Evolutionary conservation across 2,329 filamentous ascomycete species (phyloP).

Genomic region (Venturia carpophila): DNA sequence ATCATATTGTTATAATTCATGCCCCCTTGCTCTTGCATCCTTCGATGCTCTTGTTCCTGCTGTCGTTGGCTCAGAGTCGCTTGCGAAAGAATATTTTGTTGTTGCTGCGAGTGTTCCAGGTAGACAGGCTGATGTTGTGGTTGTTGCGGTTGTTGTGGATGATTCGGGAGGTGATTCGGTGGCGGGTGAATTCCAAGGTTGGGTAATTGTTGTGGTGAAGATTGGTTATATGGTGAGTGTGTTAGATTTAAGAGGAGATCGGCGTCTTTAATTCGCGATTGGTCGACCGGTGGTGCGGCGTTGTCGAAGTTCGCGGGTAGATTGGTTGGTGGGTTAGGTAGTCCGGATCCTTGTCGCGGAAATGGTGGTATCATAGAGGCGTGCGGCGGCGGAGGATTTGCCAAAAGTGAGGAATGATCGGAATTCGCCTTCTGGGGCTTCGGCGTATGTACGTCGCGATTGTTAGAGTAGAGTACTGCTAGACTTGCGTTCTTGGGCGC

Average conservation of each 20-base stretch:
- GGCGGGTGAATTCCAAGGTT: background rate
- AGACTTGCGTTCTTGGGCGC: conserved; percentile 72
- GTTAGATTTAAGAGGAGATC: conserved; percentile 1
- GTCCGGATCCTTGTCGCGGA: background rate
- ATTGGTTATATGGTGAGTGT: background rate
- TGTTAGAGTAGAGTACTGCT: conserved; percentile 60
- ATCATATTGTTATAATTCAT: conserved; percentile 48
- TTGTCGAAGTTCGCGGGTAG: background rate
- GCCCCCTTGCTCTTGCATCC: conserved; percentile 15
- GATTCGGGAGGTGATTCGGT: background rate
- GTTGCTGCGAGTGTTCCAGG: background rate
- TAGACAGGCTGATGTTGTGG: background rate
- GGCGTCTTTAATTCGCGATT: conserved; percentile 1
- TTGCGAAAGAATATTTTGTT: background rate
- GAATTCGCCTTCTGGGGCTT: conserved; percentile 28
- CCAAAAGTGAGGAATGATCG: conserved; percentile 25
- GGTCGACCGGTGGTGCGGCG: background rate
- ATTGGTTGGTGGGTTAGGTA: background rate
- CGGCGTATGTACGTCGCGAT: conserved; percentile 29
- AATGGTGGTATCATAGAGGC: background rate
- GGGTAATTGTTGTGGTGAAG: background rate
- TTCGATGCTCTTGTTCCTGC: conserved; percentile 21
- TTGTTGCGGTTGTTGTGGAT: background rate
- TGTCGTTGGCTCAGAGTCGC: conserved; percentile 24
- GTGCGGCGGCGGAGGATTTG: conserved; percentile 11